These are phyloP conservation scores for Nicotiana rustica DNA, from an alignment of 305 asterid species.

Conservation along the genomic window DNA sequence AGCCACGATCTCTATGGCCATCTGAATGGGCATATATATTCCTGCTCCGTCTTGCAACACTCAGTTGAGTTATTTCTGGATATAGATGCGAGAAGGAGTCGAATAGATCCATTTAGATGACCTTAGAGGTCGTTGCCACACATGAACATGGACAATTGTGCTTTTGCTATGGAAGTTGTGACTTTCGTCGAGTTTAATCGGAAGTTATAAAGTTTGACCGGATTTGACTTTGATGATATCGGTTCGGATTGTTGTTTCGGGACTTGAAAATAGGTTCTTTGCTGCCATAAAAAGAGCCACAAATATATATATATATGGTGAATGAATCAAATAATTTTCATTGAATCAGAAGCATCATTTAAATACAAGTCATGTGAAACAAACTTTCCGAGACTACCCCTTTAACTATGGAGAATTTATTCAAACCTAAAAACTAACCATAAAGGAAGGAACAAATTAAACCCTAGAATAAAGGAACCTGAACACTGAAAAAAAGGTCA, in stretches of 20 bases:
- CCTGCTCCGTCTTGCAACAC: background rate
- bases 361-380: background rate
- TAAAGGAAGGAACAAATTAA: background rate
- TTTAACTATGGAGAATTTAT: background rate
- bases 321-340: background rate
- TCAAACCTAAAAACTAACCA: background rate
- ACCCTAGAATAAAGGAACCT: background rate
- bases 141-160: background rate
- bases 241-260: background rate
- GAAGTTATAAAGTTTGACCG: background rate
- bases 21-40: background rate
- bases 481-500: background rate
- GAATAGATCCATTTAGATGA: background rate
- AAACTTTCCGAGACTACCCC: background rate
- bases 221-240: background rate
- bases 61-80: too few species aligned
- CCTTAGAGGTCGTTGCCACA: background rate
- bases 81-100: background rate
- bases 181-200: background rate
- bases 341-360: background rate
- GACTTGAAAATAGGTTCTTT: background rate
- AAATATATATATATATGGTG: background rate
- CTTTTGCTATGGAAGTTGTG: background rate
- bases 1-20: background rate
- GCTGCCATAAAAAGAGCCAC: background rate